Percentiles rank a stretch among this genome's conserved stretches.
phyloP scores from a whole-genome alignment of 73 alveolate species.

The Symbiodinium pilosum region DNA sequence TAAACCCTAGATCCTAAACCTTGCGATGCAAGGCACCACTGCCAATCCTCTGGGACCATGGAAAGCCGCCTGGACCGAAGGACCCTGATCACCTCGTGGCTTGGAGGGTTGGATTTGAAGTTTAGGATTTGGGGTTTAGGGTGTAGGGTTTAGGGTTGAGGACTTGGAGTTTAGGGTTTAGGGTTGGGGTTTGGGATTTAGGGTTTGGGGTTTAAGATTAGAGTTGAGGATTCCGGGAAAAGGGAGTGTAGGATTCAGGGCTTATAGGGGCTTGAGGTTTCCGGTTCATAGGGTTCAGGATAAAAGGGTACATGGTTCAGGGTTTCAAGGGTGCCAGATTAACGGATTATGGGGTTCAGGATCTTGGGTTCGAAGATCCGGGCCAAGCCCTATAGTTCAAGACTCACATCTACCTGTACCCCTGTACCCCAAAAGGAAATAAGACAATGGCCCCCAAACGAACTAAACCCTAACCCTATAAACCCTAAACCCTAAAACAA shows the following conservation, averaged over 20 bases:
- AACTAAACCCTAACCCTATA: no score
- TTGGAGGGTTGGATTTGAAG: background rate
- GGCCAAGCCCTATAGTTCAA: background rate
- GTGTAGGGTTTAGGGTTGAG: background rate
- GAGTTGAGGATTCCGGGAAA: background rate
- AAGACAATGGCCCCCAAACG: no score
- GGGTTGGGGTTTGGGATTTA: no score
- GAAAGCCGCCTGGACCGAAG: conserved; percentile 6
- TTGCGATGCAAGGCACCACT: background rate
- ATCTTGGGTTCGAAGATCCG: background rate
- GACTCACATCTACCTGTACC: no score
- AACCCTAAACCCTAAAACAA: no score
- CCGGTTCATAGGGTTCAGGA: background rate
- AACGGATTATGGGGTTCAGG: background rate
- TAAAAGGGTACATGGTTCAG: background rate
- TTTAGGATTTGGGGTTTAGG: background rate
- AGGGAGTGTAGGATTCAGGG: background rate
- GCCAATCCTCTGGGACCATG: conserved; percentile 38
- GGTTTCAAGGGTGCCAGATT: background rate
- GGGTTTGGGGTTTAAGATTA: background rate
- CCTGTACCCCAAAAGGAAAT: no score
- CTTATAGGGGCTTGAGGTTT: background rate
- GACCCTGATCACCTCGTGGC: conserved; percentile 32
- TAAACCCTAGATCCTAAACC: background rate
- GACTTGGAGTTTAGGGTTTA: background rate